These are phyloP conservation scores for Rhexocercosporidium sp. DNA, from an alignment of 2,329 filamentous ascomycete species.

Conservation along the genomic window DNA sequence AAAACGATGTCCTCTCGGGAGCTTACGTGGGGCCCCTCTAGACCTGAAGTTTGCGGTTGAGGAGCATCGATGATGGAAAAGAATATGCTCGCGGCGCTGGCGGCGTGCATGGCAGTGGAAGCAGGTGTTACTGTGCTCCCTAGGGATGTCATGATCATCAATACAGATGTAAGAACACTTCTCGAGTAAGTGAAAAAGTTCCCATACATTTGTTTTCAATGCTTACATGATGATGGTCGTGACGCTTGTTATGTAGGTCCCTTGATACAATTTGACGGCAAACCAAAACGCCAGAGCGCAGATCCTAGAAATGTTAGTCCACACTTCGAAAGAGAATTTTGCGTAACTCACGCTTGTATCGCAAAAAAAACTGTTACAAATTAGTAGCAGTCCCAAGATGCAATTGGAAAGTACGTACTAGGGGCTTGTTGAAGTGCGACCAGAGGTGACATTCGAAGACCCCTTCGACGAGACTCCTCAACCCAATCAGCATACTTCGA, in stretches of 20 bases:
- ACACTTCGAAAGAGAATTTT: not conserved
- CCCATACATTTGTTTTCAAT: not conserved
- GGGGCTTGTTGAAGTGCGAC: slow-evolving; percentile 58
- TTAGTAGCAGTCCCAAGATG: slow-evolving; percentile 24
- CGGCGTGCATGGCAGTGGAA: slow-evolving; percentile 45
- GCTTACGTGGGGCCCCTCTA: slow-evolving; percentile 54
- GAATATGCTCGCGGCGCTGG: slow-evolving; percentile 45
- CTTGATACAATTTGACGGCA: slow-evolving; percentile 56
- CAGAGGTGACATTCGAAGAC: slow-evolving; percentile 55
- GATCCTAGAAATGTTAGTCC: slow-evolving; percentile 42
- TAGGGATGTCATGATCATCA: slow-evolving; percentile 42
- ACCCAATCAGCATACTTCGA: slow-evolving; percentile 60
- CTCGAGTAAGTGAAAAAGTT: not conserved
- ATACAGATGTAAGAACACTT: slow-evolving; percentile 21
- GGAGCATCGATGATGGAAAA: slow-evolving; percentile 45
- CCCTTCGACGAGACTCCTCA: slow-evolving; percentile 56
- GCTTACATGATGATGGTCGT: slow-evolving; percentile 61
- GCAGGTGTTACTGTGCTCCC: slow-evolving; percentile 58
- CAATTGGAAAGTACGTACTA: slow-evolving; percentile 42
- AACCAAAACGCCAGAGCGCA: slow-evolving; percentile 70
- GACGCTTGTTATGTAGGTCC: slow-evolving; percentile 52
- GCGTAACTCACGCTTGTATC: slow-evolving; percentile 36
- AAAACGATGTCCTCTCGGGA: slow-evolving; percentile 64
- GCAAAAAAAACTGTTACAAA: slow-evolving; percentile 44
- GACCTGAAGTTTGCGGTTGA: slow-evolving; percentile 46